Conservation (phyloP, 83 land plant species). For the Picea abies region DNA sequence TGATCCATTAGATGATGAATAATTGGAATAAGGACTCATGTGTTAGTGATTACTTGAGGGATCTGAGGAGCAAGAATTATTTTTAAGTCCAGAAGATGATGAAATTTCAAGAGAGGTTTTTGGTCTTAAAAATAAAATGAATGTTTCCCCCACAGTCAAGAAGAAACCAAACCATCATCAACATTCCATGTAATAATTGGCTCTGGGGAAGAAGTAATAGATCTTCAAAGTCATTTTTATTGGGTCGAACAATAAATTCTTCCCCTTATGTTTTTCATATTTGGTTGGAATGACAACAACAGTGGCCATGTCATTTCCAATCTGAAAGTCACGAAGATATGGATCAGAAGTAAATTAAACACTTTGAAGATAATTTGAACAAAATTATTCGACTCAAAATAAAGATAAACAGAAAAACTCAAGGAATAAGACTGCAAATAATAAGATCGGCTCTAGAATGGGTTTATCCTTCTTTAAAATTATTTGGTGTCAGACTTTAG, state of each 20-base stretch:
- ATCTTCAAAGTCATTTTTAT: slow-evolving; percentile 67
- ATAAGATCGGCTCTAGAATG: slow-evolving; percentile 6
- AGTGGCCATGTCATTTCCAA: slow-evolving; percentile 56
- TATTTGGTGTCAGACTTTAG: slow-evolving; percentile 38
- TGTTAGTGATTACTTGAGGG: too few species aligned
- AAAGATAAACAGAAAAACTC: slow-evolving; percentile 15
- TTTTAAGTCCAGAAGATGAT: slow-evolving; percentile 60
- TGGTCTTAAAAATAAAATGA: slow-evolving; percentile 80
- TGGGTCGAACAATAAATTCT: slow-evolving; percentile 43
- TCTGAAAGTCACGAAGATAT: slow-evolving; percentile 36
- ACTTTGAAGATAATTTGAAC: slow-evolving; percentile 16
- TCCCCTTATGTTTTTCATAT: slow-evolving; percentile 70
- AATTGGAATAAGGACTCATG: too few species aligned
- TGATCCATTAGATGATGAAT: too few species aligned
- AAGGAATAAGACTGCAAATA: slow-evolving; percentile 12
- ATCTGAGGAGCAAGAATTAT: slow-evolving; percentile 30
- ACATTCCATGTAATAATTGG: slow-evolving; percentile 29
- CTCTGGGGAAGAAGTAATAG: slow-evolving; percentile 27
- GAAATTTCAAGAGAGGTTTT: slow-evolving; percentile 77
- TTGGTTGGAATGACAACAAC: slow-evolving; percentile 89
- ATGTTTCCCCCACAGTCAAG: slow-evolving; percentile 48
- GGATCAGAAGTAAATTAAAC: slow-evolving; percentile 28
- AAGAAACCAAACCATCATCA: slow-evolving; percentile 47
- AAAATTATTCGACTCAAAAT: slow-evolving; percentile 33
- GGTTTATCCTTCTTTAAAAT: slow-evolving; percentile 66